Evolutionary conservation across 73 alveolate genomes (phyloP), one percentile per base, ranked within the genome.

Genomic region (Stentor roeselii): DNA sequence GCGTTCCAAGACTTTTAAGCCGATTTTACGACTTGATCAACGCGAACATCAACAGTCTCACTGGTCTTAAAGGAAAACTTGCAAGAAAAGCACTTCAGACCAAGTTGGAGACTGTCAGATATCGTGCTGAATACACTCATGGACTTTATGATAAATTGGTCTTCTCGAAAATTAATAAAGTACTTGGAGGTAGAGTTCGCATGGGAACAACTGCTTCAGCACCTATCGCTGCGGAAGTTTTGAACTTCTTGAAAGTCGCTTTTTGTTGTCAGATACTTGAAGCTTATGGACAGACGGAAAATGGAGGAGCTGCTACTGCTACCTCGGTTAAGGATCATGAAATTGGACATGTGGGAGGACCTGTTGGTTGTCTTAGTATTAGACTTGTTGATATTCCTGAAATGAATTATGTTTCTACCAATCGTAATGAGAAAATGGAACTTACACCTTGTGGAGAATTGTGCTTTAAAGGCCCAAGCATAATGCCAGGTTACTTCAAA

Each of bases 341-440:
- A 58, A 42, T 41, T 3, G 98, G 98, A 15, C 94, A 91, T 78
- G 97, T 97, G 30, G 99, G 99, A 0, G 98, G 98, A 1, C 90
- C 95, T 77, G 74, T 88, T 36, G 86, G 90, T 27, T 84, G 93
- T 86, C 59, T 82, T 76, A 98, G 96, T 87, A 41, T 95, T 4
- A 96, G 95, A 78, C 89, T 97, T 82, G 91, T 67, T 42, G 99
- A 97, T 90, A 95, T 92, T 11, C 96, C 97, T 39, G 99, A 97
- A 32, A 88, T 97, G 95, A 90, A 86, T 32, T 97, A 97, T 87
- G 85, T 82, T 4, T 61, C 92, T 41, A 87, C 92, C 15, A 98
- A 95, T 86, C 60, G 59, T 4, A 86, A 84, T 37, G 88, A 88
- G 60, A 35, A 87, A 61, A 96, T 95, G n/a, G 75, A 84, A 38